Base-by-base conservation (phyloP, 1,284 basidiomycete genomes). In the Athelia psychrophila region DNA sequence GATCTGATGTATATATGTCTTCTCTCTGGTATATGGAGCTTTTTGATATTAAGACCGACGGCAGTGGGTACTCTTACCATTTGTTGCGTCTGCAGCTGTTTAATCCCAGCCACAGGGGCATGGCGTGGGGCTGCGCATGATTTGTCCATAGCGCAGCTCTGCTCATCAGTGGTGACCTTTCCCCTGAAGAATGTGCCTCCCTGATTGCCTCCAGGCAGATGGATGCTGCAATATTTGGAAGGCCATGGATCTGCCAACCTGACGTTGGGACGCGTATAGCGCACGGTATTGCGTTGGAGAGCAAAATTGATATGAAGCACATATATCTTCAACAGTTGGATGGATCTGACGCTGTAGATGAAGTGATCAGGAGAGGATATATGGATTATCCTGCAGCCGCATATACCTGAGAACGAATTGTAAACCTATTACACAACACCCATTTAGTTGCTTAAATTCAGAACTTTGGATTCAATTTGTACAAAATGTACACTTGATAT, bases 81-180 rank as follows among this genome's bases (percentile, higher is more conserved):
- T 18, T 27, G 27, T 32, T 16, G 19, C 35, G 4, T 36, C 19
- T 47, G 15, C 23, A 8, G 13, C 20, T 10, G 13, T 48, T 48
- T 13, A 27, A 27, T 20, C 12, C 12, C 5, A 27, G 32, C 32
- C 1, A 44, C 5, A 58, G 59, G 60, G 12, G 57, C 56, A 38
- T 24, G 45, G 24, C 63, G 64, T 10, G 63, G 44, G 3, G 63
- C 59, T 4, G 48, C 51, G 15, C 64, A 66, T 51, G 64, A 66
- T 48, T 60, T 66, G 15, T 76, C 52, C 69, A 68, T 44, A 64
- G 54, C 36, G 42, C 59, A 3, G 35, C 36, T 16, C 30, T 65
- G 30, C 44, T 65, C 25, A 47, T 60, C 15, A 66, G 65, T 52
- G 61, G 51, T 12, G 60, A 56, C 18, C 47, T 65, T 25, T 54